phyloP scores from a whole-genome alignment of 108 stramenopile species.

The Skeletonema grethae region DNA sequence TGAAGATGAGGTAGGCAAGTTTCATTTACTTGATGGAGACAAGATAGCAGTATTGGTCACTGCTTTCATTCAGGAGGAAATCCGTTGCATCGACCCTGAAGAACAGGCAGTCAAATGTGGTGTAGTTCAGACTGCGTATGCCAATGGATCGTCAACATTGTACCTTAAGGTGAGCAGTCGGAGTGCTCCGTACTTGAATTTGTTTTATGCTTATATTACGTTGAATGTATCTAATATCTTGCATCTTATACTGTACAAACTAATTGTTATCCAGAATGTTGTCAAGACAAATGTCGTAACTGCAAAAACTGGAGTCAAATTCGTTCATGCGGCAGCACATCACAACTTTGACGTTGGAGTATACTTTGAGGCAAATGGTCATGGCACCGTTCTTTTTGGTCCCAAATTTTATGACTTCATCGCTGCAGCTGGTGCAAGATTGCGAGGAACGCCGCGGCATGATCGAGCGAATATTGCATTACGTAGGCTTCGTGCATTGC shows the following conservation, averaged over 20 bases:
- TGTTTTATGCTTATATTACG: background rate
- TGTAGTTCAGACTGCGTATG: constrained; percentile 99
- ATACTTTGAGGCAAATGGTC: constrained; percentile 99
- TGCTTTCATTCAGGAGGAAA: constrained; percentile 75
- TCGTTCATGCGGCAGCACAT: constrained; percentile 93
- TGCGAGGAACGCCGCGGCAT: constrained; percentile 35
- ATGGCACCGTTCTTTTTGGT: constrained; percentile 96
- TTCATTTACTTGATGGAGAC: constrained; percentile 94
- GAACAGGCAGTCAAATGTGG: constrained; percentile 74
- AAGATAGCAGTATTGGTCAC: constrained; percentile 93
- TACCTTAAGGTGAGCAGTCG: constrained; percentile 65
- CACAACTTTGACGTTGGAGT: constrained; percentile 95
- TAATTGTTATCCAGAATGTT: constrained; percentile 32
- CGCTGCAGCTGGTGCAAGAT: constrained; percentile 30
- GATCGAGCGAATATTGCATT: constrained; percentile 46
- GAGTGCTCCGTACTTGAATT: background rate
- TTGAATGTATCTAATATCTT: constrained; percentile 15
- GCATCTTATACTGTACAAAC: constrained; percentile 12
- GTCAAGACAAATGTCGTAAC: constrained; percentile 64
- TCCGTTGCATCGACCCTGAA: constrained; percentile 48
- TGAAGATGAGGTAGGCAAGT: constrained; percentile 39
- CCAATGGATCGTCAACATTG: constrained; percentile 94
- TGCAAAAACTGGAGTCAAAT: constrained; percentile 98
- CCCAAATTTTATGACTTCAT: constrained; percentile 54
- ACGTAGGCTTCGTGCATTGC: constrained; percentile 53